Percentiles rank a stretch among this genome's conserved stretches.
Conservation (phyloP, 1,139 yeast genomes). For the Hyphopichia fennica region DNA sequence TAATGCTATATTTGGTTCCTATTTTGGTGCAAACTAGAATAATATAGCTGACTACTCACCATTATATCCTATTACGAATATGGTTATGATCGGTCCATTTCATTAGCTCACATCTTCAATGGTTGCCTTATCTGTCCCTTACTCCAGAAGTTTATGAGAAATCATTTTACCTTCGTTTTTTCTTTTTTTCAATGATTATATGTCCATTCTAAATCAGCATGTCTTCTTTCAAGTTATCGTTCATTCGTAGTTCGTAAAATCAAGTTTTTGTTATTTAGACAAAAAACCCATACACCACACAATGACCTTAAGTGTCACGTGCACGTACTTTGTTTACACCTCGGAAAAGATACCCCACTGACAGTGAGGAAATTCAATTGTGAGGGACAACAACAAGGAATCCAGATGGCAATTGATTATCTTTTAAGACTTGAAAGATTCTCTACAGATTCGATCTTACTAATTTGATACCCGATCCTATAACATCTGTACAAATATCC, state of each 20-base stretch:
- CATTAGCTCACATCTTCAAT: slow-evolving; percentile 37
- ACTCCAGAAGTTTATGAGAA: background rate
- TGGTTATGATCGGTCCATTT: slow-evolving; percentile 68
- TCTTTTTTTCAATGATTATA: background rate
- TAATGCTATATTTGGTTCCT: slow-evolving; percentile 73
- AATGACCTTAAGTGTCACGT: background rate
- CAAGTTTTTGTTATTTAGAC: background rate
- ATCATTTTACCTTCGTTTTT: background rate
- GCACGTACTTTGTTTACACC: background rate
- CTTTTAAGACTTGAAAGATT: too few species aligned
- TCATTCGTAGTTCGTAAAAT: too few species aligned
- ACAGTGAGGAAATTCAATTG: too few species aligned
- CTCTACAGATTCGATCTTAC: too few species aligned
- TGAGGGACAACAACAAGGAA: background rate
- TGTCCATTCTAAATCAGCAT: background rate
- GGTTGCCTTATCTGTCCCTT: slow-evolving; percentile 1
- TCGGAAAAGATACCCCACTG: slow-evolving; percentile 2
- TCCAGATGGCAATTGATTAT: too few species aligned
- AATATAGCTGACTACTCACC: slow-evolving; percentile 72
- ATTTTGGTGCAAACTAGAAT: slow-evolving; percentile 95
- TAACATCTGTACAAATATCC: too few species aligned
- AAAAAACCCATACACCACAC: background rate
- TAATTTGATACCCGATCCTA: too few species aligned
- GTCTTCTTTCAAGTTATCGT: background rate
- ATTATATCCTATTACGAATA: slow-evolving; percentile 33